Evolutionary conservation across 73 alveolate genomes (phyloP).

Genomic region (Stentor roeselii): DNA sequence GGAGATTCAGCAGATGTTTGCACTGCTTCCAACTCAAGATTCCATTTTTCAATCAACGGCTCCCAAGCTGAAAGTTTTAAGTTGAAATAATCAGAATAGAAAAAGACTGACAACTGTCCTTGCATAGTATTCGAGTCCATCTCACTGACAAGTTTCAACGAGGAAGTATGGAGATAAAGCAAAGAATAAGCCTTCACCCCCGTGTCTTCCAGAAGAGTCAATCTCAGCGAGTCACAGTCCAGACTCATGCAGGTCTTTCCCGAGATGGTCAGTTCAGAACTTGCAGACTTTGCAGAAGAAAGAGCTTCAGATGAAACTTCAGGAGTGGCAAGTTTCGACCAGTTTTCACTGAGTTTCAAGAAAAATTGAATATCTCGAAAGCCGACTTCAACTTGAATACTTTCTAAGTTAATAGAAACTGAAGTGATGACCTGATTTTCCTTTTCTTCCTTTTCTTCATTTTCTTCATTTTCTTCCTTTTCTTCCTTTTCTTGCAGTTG

Average conservation of each 20-base stretch:
- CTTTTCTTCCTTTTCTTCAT: neutral
- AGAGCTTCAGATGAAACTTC: neutral
- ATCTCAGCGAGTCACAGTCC: neutral
- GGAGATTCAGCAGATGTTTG: neutral
- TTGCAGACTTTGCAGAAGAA: neutral
- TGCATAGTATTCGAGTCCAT: neutral
- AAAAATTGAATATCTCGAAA: conserved; percentile 10
- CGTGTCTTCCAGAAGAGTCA: neutral
- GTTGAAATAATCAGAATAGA: conserved; percentile 19
- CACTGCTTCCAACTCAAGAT: neutral
- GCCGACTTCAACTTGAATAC: neutral
- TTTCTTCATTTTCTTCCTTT: neutral
- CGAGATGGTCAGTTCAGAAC: neutral
- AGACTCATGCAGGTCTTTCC: neutral
- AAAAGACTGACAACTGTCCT: neutral
- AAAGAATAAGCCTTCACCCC: conserved; percentile 11
- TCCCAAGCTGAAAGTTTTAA: conserved; percentile 23
- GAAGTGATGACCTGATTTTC: neutral
- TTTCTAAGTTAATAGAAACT: neutral
- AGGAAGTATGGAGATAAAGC: neutral
- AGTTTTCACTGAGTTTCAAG: neutral
- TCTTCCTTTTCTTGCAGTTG: neutral
- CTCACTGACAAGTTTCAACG: neutral
- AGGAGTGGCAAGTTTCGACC: too few relatives aligned
- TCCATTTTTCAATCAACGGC: conserved; percentile 23